Evolutionary conservation across 805 yeast genomes (phyloP).

Genomic region (Cyberlindnera subsufficiens): DNA sequence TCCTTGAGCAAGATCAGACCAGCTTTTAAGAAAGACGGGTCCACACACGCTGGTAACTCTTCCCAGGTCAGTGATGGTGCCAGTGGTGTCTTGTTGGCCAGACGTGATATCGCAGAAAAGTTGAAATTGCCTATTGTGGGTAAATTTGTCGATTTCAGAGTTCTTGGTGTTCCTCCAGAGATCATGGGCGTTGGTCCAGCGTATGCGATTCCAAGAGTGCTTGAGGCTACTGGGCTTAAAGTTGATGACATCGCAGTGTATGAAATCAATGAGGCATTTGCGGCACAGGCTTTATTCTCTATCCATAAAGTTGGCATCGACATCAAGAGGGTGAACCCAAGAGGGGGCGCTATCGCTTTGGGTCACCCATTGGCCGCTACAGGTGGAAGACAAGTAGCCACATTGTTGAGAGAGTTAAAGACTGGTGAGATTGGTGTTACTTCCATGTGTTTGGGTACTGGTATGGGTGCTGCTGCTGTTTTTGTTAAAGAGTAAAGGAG

Average conservation of each 20-base stretch:
- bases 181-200: slow-evolving; percentile 99
- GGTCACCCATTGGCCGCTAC: slow-evolving; percentile 90
- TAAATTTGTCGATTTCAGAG: slow-evolving; percentile 70
- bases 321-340: slow-evolving; percentile 68
- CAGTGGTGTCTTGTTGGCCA: slow-evolving; percentile 79
- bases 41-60: slow-evolving; percentile 94
- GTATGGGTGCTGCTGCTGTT: slow-evolving; percentile 96
- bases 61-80: slow-evolving; percentile 97
- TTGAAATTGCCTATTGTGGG: slow-evolving; percentile 69
- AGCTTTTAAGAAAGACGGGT: slow-evolving; percentile 75
- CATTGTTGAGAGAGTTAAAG: slow-evolving; percentile 74
- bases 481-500: slow-evolving; percentile 62
- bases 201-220: slow-evolving; percentile 81
- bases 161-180: slow-evolving; percentile 94
- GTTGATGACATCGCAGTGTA: slow-evolving; percentile 65
- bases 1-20: slow-evolving; percentile 74
- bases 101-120: slow-evolving; percentile 78
- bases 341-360: slow-evolving; percentile 95
- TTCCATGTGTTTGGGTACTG: slow-evolving; percentile 97
- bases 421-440: slow-evolving; percentile 83
- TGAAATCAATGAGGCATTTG: slow-evolving; percentile 96
- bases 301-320: slow-evolving; percentile 64
- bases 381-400: slow-evolving; percentile 93
- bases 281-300: slow-evolving; percentile 86
- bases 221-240: slow-evolving; percentile 53